A percentile compares a stretch with the other conserved stretches of the same genome.
These are phyloP conservation scores for Volutella citrinella DNA, from an alignment of 2,329 filamentous ascomycete genomes.

Conservation along the genomic window DNA sequence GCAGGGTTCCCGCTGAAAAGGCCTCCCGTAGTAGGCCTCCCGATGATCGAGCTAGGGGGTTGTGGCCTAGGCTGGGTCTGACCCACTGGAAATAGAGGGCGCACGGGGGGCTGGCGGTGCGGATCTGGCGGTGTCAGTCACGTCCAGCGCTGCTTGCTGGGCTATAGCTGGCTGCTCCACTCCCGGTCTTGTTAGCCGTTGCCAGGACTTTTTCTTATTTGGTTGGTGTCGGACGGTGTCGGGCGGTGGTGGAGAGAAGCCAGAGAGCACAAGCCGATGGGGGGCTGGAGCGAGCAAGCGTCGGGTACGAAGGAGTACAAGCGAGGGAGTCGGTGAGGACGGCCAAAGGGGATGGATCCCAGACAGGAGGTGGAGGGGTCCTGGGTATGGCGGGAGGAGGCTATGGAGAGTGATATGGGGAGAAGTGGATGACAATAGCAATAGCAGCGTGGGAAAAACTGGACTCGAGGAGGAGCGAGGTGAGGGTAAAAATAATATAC, in stretches of 20 bases:
- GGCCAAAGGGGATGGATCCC: too few relatives aligned
- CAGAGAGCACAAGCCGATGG: neutral
- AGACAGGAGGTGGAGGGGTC: too few relatives aligned
- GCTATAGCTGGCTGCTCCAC: neutral
- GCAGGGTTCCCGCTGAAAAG: neutral
- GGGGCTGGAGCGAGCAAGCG: too few relatives aligned
- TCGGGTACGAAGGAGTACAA: too few relatives aligned
- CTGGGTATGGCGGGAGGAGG: too few relatives aligned
- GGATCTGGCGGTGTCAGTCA: neutral
- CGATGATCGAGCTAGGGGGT: neutral
- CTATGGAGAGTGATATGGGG: too few relatives aligned
- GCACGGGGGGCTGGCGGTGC: neutral
- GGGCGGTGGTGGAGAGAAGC: neutral
- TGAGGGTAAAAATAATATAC: too few relatives aligned
- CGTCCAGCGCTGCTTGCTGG: neutral
- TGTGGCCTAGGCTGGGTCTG: neutral
- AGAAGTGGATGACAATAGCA: too few relatives aligned
- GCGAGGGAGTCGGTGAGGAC: too few relatives aligned
- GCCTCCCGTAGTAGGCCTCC: neutral
- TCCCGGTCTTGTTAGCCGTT: neutral
- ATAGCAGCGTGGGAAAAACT: too few relatives aligned
- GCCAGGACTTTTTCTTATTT: too few relatives aligned
- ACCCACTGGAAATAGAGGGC: neutral
- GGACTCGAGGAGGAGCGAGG: too few relatives aligned
- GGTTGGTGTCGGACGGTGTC: neutral